Evolutionary conservation across 2,329 filamentous ascomycete species (phyloP).

Genomic region (Thelonectria rubi): DNA sequence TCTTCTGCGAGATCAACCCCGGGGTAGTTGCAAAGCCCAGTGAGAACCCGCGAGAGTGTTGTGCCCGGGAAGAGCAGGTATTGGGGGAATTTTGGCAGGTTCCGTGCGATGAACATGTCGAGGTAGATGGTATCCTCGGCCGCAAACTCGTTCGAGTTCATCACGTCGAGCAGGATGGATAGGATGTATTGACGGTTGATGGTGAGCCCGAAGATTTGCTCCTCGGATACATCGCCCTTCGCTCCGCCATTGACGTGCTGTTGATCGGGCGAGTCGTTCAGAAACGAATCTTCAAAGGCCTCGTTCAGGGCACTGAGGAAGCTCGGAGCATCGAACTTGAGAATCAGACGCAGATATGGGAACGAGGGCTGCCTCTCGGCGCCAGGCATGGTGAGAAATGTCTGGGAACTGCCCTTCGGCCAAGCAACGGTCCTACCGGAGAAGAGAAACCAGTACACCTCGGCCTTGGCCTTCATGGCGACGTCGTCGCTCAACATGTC

Average conservation of each 20-base stretch:
- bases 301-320: slow-evolving; percentile 97
- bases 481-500: slow-evolving; percentile 76
- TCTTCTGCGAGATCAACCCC: slow-evolving; percentile 85
- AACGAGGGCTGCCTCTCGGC: slow-evolving; percentile 76
- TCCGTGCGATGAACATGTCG: slow-evolving; percentile 98
- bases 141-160: slow-evolving; percentile 80
- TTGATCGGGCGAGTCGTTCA: slow-evolving; percentile 81
- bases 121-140: slow-evolving; percentile 89
- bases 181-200: slow-evolving; percentile 93
- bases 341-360: slow-evolving; percentile 82
- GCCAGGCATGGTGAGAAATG: slow-evolving; percentile 68
- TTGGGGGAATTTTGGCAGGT: slow-evolving; percentile 94
- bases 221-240: slow-evolving; percentile 65
- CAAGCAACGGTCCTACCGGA: slow-evolving; percentile 80
- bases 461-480: slow-evolving; percentile 80
- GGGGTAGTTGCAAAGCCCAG: slow-evolving; percentile 86
- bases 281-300: slow-evolving; percentile 92
- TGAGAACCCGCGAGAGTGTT: slow-evolving; percentile 81
- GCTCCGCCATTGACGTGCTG: slow-evolving; percentile 60
- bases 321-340: slow-evolving; percentile 89
- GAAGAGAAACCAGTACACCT: slow-evolving; percentile 94
- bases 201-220: slow-evolving; percentile 73
- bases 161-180: slow-evolving; percentile 89
- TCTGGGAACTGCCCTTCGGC: slow-evolving; percentile 71
- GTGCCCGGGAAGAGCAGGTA: slow-evolving; percentile 92